phyloP scores from a whole-genome alignment of 2,329 filamentous ascomycete genomes.

The Penicillium sp. region DNA sequence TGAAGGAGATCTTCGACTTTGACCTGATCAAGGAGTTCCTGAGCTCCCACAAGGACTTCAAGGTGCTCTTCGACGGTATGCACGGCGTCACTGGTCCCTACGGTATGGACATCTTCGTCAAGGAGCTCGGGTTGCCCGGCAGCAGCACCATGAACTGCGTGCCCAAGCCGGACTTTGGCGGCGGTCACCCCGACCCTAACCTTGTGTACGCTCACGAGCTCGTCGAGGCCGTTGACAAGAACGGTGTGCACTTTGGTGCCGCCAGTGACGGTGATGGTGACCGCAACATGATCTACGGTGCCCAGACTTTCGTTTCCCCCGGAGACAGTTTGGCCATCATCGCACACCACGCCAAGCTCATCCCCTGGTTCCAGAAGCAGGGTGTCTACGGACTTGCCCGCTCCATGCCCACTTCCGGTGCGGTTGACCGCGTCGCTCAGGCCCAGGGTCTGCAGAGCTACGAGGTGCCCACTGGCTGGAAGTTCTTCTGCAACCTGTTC shows the following conservation, averaged over 20 bases:
- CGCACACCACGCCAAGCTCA: slow-evolving; percentile 92
- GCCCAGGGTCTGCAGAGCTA: slow-evolving; percentile 90
- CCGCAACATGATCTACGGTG: slow-evolving; percentile 99
- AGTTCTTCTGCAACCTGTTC: slow-evolving; percentile 97
- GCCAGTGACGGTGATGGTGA: slow-evolving; percentile 97
- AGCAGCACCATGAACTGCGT: slow-evolving; percentile 88
- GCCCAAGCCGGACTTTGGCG: slow-evolving; percentile 92
- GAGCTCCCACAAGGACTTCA: slow-evolving; percentile 84
- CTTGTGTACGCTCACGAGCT: slow-evolving; percentile 95
- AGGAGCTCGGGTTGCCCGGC: slow-evolving; percentile 82
- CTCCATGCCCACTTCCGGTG: slow-evolving; percentile 96
- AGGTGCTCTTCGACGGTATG: slow-evolving; percentile 93
- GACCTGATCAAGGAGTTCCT: slow-evolving; percentile 95
- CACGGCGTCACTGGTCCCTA: slow-evolving; percentile 96
- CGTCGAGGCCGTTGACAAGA: slow-evolving; percentile 90
- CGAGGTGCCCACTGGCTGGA: slow-evolving; percentile 98
- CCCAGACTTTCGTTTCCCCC: slow-evolving; percentile 93
- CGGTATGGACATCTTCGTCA: slow-evolving; percentile 90
- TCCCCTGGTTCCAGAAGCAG: slow-evolving; percentile 98
- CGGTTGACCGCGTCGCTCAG: slow-evolving; percentile 94
- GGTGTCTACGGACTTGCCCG: slow-evolving; percentile 94
- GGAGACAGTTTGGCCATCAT: slow-evolving; percentile 98
- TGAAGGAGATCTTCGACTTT: slow-evolving; percentile 99
- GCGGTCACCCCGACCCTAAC: slow-evolving; percentile 97
- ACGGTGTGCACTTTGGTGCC: slow-evolving; percentile 91